phyloP scores from a whole-genome alignment of 352 stramenopile genomes.

The Phytopythium kandeliae region DNA sequence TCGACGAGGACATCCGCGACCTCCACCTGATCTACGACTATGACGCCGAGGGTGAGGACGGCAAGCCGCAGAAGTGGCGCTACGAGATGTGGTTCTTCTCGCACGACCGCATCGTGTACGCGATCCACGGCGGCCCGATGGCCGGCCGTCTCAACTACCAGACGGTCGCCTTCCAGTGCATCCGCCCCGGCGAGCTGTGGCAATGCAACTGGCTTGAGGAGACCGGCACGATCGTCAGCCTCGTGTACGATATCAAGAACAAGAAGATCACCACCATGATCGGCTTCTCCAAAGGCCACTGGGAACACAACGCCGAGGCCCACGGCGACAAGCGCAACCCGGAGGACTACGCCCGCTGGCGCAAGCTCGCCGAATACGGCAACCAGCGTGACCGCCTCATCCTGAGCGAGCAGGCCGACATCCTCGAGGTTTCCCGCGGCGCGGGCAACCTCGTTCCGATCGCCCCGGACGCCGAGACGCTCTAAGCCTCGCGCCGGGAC shows the following conservation, averaged over 20 bases:
- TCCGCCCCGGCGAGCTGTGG: slow-evolving; percentile 48
- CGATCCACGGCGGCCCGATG: slow-evolving; percentile 53
- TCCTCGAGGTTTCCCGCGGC: slow-evolving; percentile 33
- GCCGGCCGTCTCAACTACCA: slow-evolving; percentile 51
- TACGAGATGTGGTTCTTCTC: slow-evolving; percentile 65
- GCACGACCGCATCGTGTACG: slow-evolving; percentile 48
- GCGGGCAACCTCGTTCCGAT: slow-evolving; percentile 42
- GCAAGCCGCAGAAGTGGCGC: slow-evolving; percentile 47
- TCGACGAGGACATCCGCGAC: slow-evolving; percentile 50
- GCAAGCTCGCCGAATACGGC: slow-evolving; percentile 39
- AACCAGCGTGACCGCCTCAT: slow-evolving; percentile 44
- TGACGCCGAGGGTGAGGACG: slow-evolving; percentile 28
- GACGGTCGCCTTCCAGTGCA: slow-evolving; percentile 50
- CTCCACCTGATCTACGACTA: slow-evolving; percentile 53
- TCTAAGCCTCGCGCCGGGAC: slow-evolving; percentile 17
- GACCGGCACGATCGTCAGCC: slow-evolving; percentile 42
- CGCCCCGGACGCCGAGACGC: slow-evolving; percentile 35
- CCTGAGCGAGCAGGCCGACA: slow-evolving; percentile 41
- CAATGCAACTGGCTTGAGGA: slow-evolving; percentile 63
- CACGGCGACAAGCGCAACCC: slow-evolving; percentile 59
- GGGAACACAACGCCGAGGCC: slow-evolving; percentile 35
- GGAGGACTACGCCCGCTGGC: slow-evolving; percentile 42
- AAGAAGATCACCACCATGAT: slow-evolving; percentile 50
- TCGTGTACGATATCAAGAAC: slow-evolving; percentile 47
- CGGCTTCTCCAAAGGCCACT: slow-evolving; percentile 51